phyloP scores from a whole-genome alignment of 2,329 filamentous ascomycete genomes.

The Exophiala xenobiotica region DNA sequence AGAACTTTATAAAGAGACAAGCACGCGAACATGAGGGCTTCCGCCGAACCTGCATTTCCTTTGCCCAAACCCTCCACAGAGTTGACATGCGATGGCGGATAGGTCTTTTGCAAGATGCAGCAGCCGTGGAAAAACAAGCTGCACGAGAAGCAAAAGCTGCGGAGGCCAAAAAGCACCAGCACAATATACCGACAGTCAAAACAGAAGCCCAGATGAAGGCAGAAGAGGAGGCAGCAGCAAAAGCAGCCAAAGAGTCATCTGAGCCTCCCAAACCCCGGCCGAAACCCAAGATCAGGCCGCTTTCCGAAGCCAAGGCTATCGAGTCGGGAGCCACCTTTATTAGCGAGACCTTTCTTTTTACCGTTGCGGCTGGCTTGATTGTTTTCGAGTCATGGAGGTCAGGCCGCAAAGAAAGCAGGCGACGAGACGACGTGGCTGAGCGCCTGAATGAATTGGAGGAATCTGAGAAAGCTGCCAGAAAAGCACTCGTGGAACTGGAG shows the following conservation, averaged over 20 bases:
- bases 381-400: conserved; percentile 63
- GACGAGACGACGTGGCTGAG: conserved; percentile 61
- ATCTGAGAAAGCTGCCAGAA: conserved; percentile 42
- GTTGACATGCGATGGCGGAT: conserved; percentile 68
- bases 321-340: conserved; percentile 69
- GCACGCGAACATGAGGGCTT: conserved; percentile 68
- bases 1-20: conserved; percentile 68
- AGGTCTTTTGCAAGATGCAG: conserved; percentile 62
- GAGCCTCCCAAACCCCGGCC: conserved; percentile 48
- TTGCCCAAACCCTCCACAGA: conserved; percentile 64
- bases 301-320: conserved; percentile 67
- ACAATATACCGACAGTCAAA: conserved; percentile 59
- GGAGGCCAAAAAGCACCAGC: conserved; percentile 55
- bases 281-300: conserved; percentile 59
- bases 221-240: conserved; percentile 52
- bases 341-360: conserved; percentile 65
- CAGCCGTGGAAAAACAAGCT: conserved; percentile 48
- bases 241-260: conserved; percentile 41
- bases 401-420: conserved; percentile 59
- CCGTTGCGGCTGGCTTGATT: conserved; percentile 62
- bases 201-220: conserved; percentile 60
- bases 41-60: conserved; percentile 58
- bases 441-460: conserved; percentile 59
- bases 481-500: conserved; percentile 46
- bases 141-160: conserved; percentile 52